Base-by-base conservation (phyloP, 495 filamentous ascomycete genomes). In the Penicillium riverlandense region DNA sequence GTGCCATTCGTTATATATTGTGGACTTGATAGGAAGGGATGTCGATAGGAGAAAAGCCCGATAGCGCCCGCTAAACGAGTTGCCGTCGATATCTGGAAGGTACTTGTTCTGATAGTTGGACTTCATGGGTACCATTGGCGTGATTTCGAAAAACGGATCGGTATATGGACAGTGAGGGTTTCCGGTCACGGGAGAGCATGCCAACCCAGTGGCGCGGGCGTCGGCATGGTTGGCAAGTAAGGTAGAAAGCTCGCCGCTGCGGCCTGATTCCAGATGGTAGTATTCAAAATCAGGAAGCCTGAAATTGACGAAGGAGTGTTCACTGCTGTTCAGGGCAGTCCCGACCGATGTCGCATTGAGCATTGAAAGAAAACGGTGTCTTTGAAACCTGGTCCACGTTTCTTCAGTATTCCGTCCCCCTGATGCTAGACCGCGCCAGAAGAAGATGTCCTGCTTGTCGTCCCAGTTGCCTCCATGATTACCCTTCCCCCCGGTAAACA, bases 1-100 rank as follows among this genome's bases (percentile, higher is more conserved):
- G 44, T 79, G 78, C 78, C 77, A 82, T 58, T 82, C 78, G 15
- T 69, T 57, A 29, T 77, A 64, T 6, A 79, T 40, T 0, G 68
- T 76, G 31, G 65, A 53, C 48, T 79, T 80, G 29, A 81, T 50
- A 6, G 66, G 67, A 1, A 60, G 48, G n/a, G 61, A 64, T 1
- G 57, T 61, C 0, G 66, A 71, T 2, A 63, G 58, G 12, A 80
- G 61, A 14, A 81, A 61, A 6, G 61, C 62, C 46, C 70, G 67
- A 49, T 62, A 80, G 0, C 78, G 65, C 0, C 71, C 76, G 7
- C 65, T 71, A 38, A 75, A 69, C 7, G 67, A 65, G 56, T 79
- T 79, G 7, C 78, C 78, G 50, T 82, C 78, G 0, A 77, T 39
- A 43, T 82, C 76, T 30, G 74, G 71, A 1, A 71, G 64, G 35